Conservation (phyloP, 2,329 filamentous ascomycete genomes). For the Alternaria hordeiaustralica region DNA sequence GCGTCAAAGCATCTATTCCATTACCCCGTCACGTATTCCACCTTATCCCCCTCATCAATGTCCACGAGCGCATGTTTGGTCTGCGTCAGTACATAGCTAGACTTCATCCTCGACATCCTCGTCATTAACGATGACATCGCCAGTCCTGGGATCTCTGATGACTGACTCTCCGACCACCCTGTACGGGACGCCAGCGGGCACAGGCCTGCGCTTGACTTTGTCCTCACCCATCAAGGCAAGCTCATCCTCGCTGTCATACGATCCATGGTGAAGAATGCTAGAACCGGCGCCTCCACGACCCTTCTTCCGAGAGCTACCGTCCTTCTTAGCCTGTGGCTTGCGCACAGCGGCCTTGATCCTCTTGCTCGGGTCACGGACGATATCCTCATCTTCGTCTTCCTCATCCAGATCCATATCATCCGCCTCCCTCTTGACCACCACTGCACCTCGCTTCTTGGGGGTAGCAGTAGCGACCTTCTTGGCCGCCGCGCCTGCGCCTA, state of each 20-base stretch:
- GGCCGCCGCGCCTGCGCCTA: background rate
- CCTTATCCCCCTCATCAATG: background rate
- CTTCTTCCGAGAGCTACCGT: background rate
- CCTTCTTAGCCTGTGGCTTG: background rate
- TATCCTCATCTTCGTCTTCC: background rate
- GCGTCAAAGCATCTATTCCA: background rate
- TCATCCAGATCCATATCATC: background rate
- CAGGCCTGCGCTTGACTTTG: background rate
- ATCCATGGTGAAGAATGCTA: background rate
- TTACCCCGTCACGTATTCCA: background rate
- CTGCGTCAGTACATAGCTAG: background rate
- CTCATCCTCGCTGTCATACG: background rate
- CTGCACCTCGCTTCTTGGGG: background rate
- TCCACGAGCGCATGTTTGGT: background rate
- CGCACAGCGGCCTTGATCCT: background rate
- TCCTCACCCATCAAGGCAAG: background rate
- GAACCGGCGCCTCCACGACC: background rate
- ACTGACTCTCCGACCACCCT: background rate
- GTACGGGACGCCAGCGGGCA: background rate
- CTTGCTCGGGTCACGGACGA: background rate
- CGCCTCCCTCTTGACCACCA: background rate
- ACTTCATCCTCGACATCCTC: background rate
- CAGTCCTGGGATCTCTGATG: background rate
- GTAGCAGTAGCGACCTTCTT: background rate
- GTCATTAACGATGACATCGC: background rate